Evolutionary conservation across 2,329 filamentous ascomycete species (phyloP).

Genomic region (Pyrenophora seminiperda): DNA sequence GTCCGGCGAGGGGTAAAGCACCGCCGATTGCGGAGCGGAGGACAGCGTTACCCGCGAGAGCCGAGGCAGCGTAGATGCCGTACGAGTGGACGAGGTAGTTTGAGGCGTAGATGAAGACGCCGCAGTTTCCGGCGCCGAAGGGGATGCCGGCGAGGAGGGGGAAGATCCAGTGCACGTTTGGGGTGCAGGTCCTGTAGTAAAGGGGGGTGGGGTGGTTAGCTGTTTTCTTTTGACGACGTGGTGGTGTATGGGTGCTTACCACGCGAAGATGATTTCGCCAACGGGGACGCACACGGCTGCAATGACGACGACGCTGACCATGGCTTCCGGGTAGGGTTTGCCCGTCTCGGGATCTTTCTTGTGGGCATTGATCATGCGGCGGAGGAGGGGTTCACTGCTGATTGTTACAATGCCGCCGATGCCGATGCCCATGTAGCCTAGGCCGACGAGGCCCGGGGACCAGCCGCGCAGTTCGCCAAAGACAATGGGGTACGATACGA

Average conservation of each 20-base stretch:
- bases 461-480: conserved; percentile 78
- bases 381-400: conserved; percentile 67
- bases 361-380: conserved; percentile 77
- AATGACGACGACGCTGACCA: conserved; percentile 78
- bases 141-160: conserved; percentile 79
- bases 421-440: conserved; percentile 77
- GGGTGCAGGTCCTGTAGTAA: conserved; percentile 62
- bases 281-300: conserved; percentile 74
- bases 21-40: conserved; percentile 75
- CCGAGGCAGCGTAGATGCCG: conserved; percentile 79
- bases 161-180: conserved; percentile 80
- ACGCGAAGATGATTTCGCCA: conserved; percentile 85
- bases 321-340: conserved; percentile 75
- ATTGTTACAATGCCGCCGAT: conserved; percentile 61
- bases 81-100: conserved; percentile 83
- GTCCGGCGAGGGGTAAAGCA: conserved; percentile 75
- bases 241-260: conserved; percentile 50
- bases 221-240: not conserved
- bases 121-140: conserved; percentile 77
- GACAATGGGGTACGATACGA: conserved; percentile 87
- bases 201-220: too few species aligned
- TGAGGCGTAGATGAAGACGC: conserved; percentile 79
- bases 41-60: conserved; percentile 79
- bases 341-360: conserved; percentile 76
- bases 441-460: conserved; percentile 71